phyloP scores from a whole-genome alignment of 768 basidiomycete genomes.

The Goffeauzyma gilvescens region DNA sequence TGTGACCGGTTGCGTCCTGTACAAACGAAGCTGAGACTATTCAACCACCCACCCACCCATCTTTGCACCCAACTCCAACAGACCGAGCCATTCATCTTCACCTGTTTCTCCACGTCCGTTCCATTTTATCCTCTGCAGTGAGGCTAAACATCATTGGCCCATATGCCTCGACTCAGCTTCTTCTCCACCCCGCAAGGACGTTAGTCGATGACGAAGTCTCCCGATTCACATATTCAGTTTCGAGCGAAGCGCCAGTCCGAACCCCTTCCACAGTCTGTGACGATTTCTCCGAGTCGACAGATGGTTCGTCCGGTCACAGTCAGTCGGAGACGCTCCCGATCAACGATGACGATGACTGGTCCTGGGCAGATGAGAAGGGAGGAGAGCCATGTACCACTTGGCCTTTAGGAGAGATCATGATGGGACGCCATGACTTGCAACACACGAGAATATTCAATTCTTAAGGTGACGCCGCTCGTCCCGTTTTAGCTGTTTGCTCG shows the following conservation, averaged over 20 bases:
- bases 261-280: too few species aligned
- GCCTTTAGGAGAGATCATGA: slow-evolving; percentile 86
- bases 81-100: slow-evolving; percentile 70
- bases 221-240: slow-evolving; percentile 40
- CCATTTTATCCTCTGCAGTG: slow-evolving; percentile 76
- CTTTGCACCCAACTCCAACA: slow-evolving; percentile 26
- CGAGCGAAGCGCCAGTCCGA: slow-evolving; percentile 11
- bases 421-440: slow-evolving; percentile 74
- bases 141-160: slow-evolving; percentile 82
- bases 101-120: slow-evolving; percentile 78
- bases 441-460: slow-evolving; percentile 90
- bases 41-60: background rate
- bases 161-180: slow-evolving; percentile 71
- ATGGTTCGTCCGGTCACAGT: too few species aligned
- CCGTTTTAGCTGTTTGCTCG: too few species aligned
- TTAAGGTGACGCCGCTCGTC: too few species aligned
- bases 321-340: too few species aligned
- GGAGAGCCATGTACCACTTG: slow-evolving; percentile 69
- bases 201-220: background rate
- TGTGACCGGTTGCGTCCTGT: background rate
- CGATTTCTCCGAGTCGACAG: too few species aligned
- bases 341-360: slow-evolving; percentile 15
- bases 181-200: slow-evolving; percentile 47
- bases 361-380: slow-evolving; percentile 16
- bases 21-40: background rate